Base-by-base conservation (phyloP, 257 asterid genomes). In the Solanum piurae region DNA sequence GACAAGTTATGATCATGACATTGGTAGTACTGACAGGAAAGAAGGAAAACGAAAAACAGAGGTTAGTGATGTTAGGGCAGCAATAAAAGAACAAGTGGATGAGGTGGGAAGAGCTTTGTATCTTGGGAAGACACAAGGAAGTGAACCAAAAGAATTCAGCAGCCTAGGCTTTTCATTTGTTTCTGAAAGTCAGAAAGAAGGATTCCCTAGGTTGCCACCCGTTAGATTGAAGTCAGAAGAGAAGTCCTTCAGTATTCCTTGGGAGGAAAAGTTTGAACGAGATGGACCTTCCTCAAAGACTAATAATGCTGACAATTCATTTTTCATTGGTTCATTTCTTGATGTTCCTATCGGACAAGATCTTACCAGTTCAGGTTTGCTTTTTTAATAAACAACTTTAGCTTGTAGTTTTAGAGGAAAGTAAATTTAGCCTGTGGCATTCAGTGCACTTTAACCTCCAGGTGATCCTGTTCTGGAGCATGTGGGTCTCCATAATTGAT, bases 321-420 rank as follows among this genome's bases (percentile, higher is more conserved):
- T 91, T 91, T 94, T 92, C 85, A 94, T 96, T n/a, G 99, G 99
- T 76, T 95, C 99, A 69, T 96, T 93, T 93, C 94, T 97, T 87
- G 99, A 97, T 88, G 98, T 96, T 86, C 99, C 99, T 76, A 90
- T 96, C 83, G 99, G 99, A 49, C 99, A 97, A 91, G 99, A 97
- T 87, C 91, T 94, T 91, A 94, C 85, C 82, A 46, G 89, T 88
- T 88, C 95, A 92, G 99, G 99, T 96, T 85, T 87, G 92, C 60
- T 25, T 90, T 68, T 89, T 77, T 83, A 83, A 42, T 62, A 29
- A 38, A 44, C 60, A 74, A 40, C 62, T 87, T 77, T 73, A 38
- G 40, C 71, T 83, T 33, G 46, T 62, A 12, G 52, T 36, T 72
- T 58, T 34, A 49, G 38, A 40, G 44, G 64, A n/a, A 38, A 73